A percentile compares a stretch with the other conserved stretches of the same genome.
These are phyloP conservation scores for Endocalyx cinctus DNA, from an alignment of 2,329 filamentous ascomycete species.

Conservation along the genomic window DNA sequence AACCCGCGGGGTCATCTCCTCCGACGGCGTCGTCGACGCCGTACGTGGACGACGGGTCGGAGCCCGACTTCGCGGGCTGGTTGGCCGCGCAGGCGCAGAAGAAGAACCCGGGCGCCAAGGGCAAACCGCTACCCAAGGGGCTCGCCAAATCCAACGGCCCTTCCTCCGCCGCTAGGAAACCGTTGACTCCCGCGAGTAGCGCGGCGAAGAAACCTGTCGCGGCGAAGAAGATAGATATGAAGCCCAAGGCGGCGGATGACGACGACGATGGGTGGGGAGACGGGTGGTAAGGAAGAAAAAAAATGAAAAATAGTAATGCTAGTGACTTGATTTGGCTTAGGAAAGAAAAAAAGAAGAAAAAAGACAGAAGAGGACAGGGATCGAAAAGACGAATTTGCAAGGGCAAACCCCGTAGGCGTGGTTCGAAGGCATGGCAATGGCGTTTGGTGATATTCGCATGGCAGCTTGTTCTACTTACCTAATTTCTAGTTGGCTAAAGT, in stretches of 20 bases:
- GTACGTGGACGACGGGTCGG: conserved; percentile 75
- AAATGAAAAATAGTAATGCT: no score
- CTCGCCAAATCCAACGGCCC: conserved; percentile 55
- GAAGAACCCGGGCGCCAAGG: conserved; percentile 34
- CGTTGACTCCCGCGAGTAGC: no score
- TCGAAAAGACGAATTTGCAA: no score
- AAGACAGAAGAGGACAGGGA: conserved; percentile 7
- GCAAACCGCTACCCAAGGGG: conserved; percentile 77
- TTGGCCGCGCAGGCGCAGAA: conserved; percentile 82
- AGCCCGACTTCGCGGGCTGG: conserved; percentile 96
- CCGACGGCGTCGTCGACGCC: conserved; percentile 31
- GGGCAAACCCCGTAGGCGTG: no score
- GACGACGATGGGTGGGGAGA: conserved; percentile 63
- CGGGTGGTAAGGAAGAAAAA: conserved; percentile 46
- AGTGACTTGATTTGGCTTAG: neutral
- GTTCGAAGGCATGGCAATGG: no score
- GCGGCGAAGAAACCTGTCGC: conserved; percentile 33
- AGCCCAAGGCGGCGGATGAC: conserved; percentile 55
- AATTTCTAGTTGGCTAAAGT: no score
- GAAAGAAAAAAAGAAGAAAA: neutral
- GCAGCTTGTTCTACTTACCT: no score
- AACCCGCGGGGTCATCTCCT: no score
- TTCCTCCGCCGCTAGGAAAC: conserved; percentile 27
- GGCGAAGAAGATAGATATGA: conserved; percentile 65
- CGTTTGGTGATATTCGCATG: no score